Base-by-base conservation (phyloP, 2,329 filamentous ascomycete species). In the Hortaea werneckii region DNA sequence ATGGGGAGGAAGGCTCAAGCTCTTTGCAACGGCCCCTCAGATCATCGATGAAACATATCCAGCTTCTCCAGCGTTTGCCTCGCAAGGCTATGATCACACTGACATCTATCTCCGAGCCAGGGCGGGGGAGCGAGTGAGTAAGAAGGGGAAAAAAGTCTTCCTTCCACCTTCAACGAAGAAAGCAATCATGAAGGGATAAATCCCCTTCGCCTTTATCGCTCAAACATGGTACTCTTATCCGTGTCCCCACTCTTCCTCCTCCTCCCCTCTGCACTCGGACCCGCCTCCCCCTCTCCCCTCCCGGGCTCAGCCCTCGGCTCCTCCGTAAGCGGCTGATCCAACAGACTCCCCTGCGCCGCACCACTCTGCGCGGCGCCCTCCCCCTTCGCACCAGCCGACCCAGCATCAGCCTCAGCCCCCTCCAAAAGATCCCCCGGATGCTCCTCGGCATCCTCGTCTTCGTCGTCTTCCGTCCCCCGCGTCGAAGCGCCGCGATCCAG, bases 401-500 rank as follows among this genome's bases (percentile, higher is more conserved):
- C 67, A 37, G 64, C 70, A 46, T 65, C 67, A 27, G 71, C 71
- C 48, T 75, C 72, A 4, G 71, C 71, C 1, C 69, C 71, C 42
- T 73, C 70, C 1, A 75, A 59, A n/a, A 75, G 50, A 58, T 75
- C 72, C 8, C 64, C 47, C 35, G 80, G 77, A 20, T 79, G 79
- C 9, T 85, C 82, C 0, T 87, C 83, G 0, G 80, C 77, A 0
- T 77, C 76, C 1, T 87, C 83, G 0, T 77, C 76, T 1, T 70
- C 65, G 51, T 71, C 72, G 58, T 82, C 73, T 32, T 62, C 63
- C 3, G 52, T 57, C 6, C 58, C 58, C 39, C 76, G 69, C 1
- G 77, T 76, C n/a, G 82, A 67, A 0, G 83, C 84, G 49, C 88
- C 89, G 65, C 82, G 84, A 66, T 95, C 90, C 54, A 95, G 70